phyloP scores from a whole-genome alignment of 257 asterid species.

The Cinchona pubescens region DNA sequence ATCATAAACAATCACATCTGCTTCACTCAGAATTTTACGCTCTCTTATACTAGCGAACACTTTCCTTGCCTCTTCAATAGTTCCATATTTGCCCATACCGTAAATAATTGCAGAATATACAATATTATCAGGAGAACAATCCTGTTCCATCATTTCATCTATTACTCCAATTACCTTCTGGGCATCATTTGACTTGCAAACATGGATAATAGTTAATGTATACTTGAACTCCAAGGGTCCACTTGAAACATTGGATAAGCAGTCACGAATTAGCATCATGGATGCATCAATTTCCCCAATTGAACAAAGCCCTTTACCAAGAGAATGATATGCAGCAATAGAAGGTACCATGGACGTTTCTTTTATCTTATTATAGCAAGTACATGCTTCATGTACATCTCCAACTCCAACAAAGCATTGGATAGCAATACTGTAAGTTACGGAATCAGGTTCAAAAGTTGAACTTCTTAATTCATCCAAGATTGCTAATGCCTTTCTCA shows the following conservation, averaged over 20 bases:
- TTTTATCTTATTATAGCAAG: slow-evolving; percentile 55
- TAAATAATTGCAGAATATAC: slow-evolving; percentile 56
- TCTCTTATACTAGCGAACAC: slow-evolving; percentile 55
- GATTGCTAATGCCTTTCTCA: slow-evolving; percentile 57
- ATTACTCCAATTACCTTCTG: slow-evolving; percentile 54
- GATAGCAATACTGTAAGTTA: slow-evolving; percentile 54
- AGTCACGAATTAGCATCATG: slow-evolving; percentile 71
- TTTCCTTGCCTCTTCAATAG: slow-evolving; percentile 75
- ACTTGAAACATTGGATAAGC: slow-evolving; percentile 54
- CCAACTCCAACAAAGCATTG: slow-evolving; percentile 53
- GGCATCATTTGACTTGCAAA: slow-evolving; percentile 66
- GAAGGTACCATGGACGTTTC: slow-evolving; percentile 65
- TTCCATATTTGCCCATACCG: slow-evolving; percentile 86
- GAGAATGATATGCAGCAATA: slow-evolving; percentile 57
- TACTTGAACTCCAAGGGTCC: slow-evolving; percentile 86
- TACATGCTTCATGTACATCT: slow-evolving; percentile 66
- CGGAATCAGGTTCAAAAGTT: slow-evolving; percentile 51
- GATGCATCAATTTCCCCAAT: slow-evolving; percentile 76
- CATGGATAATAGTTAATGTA: slow-evolving; percentile 63
- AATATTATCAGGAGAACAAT: slow-evolving; percentile 39
- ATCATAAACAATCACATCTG: slow-evolving; percentile 62
- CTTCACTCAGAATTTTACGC: slow-evolving; percentile 54
- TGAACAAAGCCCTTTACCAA: slow-evolving; percentile 58
- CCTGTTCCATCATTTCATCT: slow-evolving; percentile 70
- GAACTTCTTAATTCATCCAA: slow-evolving; percentile 52